Conservation (phyloP, 2,329 filamentous ascomycete species). For the Aspergillus ustus region DNA sequence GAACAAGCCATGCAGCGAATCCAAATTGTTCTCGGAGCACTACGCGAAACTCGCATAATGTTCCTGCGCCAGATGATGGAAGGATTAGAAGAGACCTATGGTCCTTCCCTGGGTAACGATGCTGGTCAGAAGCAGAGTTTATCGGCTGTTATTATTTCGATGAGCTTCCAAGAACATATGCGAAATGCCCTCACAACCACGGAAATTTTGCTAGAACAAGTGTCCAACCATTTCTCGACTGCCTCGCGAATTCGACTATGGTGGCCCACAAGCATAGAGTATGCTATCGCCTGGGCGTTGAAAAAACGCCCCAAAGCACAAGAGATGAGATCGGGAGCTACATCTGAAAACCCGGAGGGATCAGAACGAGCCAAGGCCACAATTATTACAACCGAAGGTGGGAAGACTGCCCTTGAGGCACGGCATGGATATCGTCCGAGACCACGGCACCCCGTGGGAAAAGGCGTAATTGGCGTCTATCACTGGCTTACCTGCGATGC, state of each 20-base stretch:
- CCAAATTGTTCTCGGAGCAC: conserved; percentile 25
- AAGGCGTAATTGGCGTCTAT: conserved; percentile 35
- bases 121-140: conserved; percentile 34
- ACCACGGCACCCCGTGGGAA: conserved; percentile 32
- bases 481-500: conserved; percentile 49
- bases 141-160: conserved; percentile 49
- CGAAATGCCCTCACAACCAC: conserved; percentile 26
- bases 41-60: conserved; percentile 31
- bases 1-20: conserved; percentile 17
- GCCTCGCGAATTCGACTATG: conserved; percentile 47
- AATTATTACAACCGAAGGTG: conserved; percentile 40
- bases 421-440: conserved; percentile 37
- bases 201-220: conserved; percentile 39
- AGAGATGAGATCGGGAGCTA: conserved; percentile 17
- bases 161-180: conserved; percentile 54
- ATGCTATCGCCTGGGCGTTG: conserved; percentile 19
- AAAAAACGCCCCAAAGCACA: conserved; percentile 27
- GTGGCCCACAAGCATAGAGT: conserved; percentile 48
- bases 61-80: conserved; percentile 45
- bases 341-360: conserved; percentile 30
- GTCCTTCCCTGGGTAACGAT: conserved; percentile 10
- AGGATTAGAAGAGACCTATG: conserved; percentile 37
- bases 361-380: conserved; percentile 36
- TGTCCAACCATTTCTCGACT: conserved; percentile 42
- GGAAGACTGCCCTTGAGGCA: conserved; percentile 34